Evolutionary conservation across 2,329 filamentous ascomycete species (phyloP).

Genomic region (Fusarium sp.): DNA sequence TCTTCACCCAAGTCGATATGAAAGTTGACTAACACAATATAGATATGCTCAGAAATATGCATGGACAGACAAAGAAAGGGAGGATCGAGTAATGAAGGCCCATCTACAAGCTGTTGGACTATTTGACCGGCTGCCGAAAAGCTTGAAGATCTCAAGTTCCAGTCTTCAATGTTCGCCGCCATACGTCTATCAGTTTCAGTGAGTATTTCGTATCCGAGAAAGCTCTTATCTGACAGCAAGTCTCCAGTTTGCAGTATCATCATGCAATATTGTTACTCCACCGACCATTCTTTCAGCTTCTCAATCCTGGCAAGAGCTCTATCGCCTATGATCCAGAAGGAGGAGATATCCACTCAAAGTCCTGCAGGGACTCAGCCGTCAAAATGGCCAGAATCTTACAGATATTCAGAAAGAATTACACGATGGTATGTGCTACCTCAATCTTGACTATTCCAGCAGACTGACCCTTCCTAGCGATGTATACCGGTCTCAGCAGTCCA

Average conservation of each 20-base stretch:
- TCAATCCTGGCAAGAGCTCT: constrained; percentile 3
- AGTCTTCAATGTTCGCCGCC: constrained; percentile 9
- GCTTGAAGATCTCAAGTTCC: constrained; percentile 5
- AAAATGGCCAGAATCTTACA: constrained; percentile 28
- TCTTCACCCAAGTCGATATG: accelerated
- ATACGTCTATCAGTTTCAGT: constrained; percentile 20
- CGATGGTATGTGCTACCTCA: not conserved
- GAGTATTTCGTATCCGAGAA: accelerated
- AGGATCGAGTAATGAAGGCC: constrained; percentile 11
- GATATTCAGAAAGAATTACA: constrained; percentile 34
- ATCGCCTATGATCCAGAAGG: constrained; percentile 31
- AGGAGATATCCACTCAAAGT: constrained; percentile 29
- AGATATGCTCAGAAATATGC: constrained; percentile 11
- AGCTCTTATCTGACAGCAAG: accelerated
- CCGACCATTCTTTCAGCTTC: constrained; percentile 9
- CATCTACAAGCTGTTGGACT: constrained; percentile 5
- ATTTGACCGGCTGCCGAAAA: constrained; percentile 5
- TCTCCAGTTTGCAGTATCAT: not conserved
- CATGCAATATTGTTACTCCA: constrained; percentile 5
- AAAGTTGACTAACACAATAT: accelerated
- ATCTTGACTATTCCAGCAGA: accelerated
- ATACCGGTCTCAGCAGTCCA: constrained; percentile 33
- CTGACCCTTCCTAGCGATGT: not conserved
- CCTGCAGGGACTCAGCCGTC: constrained; percentile 20
- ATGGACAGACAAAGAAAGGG: constrained; percentile 8